A percentile compares a stretch with the other conserved stretches of the same genome.
These are phyloP conservation scores for Mortierella sp. DNA, from an alignment of 371 early-diverging fungal genomes.

Conservation along the genomic window DNA sequence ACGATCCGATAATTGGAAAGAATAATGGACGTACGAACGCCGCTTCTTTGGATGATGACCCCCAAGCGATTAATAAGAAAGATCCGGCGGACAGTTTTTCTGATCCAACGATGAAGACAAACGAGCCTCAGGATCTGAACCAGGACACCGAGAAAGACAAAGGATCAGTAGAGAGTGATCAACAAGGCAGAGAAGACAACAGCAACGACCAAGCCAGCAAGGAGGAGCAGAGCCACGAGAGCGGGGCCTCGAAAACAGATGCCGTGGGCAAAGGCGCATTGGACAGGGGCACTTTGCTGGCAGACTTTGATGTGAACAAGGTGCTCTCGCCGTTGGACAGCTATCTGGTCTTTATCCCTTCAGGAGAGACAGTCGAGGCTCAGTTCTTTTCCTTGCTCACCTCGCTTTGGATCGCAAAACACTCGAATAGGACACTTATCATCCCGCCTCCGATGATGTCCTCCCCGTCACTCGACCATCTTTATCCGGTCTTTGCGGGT, in stretches of 20 bases:
- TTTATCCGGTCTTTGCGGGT: slow-evolving; percentile 33
- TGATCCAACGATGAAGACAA: no score
- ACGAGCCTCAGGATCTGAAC: no score
- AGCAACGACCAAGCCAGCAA: background rate
- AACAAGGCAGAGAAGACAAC: no score
- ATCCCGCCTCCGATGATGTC: slow-evolving; percentile 49
- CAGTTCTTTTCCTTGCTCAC: slow-evolving; percentile 44
- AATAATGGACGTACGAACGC: no score
- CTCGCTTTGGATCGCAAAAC: slow-evolving; percentile 48
- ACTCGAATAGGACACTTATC: slow-evolving; percentile 43
- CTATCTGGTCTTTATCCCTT: slow-evolving; percentile 41
- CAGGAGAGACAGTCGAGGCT: slow-evolving; percentile 45
- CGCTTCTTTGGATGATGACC: no score
- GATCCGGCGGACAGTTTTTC: no score
- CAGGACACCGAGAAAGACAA: no score
- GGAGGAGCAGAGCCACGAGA: background rate
- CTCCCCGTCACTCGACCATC: slow-evolving; percentile 20
- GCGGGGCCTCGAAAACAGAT: background rate
- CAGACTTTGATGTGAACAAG: slow-evolving; percentile 31
- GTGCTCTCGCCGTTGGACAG: slow-evolving; percentile 20
- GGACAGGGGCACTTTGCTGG: slow-evolving; percentile 6
- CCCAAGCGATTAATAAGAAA: no score
- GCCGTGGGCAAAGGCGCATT: no score
- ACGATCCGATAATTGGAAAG: background rate
- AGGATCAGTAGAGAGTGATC: no score